These are phyloP conservation scores for Scenedesmus sp. DNA, from an alignment of 163 green algal genomes.

Conservation along the genomic window DNA sequence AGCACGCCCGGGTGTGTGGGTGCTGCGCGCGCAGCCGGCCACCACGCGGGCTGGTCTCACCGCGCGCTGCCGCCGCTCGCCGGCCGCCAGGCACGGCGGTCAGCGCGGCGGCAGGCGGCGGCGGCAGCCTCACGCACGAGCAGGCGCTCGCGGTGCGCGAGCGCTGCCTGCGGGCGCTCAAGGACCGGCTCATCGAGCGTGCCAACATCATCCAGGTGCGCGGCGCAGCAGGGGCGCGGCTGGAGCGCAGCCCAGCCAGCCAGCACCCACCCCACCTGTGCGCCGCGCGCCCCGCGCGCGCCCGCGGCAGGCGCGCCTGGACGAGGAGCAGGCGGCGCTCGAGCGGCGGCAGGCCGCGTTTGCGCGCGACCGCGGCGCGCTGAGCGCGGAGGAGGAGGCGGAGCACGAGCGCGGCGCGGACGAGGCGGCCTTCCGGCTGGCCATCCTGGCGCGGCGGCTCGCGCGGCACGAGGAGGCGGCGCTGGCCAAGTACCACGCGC, in stretches of 20 bases:
- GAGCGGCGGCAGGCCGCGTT: conserved; percentile 80
- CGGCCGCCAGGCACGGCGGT: no score
- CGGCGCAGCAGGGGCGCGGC: no score
- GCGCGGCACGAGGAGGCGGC: conserved; percentile 86
- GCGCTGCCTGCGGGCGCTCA: conserved; percentile 81
- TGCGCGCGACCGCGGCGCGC: conserved; percentile 81
- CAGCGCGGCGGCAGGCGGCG: conserved; percentile 35
- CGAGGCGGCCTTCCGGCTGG: conserved; percentile 74
- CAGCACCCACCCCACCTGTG: no score
- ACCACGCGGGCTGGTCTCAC: no score
- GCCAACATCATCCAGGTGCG: conserved; percentile 89
- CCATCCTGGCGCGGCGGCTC: conserved; percentile 70
- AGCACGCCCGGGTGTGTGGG: no score
- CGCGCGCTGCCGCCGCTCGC: no score
- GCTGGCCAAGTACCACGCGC: conserved; percentile 85
- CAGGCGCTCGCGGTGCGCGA: conserved; percentile 78
- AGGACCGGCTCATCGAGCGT: conserved; percentile 85
- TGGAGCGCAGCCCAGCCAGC: neutral
- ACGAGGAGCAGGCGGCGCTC: conserved; percentile 79
- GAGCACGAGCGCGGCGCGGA: conserved; percentile 80
- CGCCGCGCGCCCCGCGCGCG: no score
- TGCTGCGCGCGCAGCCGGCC: no score
- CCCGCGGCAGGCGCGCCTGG: conserved; percentile 67
- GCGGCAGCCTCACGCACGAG: conserved; percentile 54
- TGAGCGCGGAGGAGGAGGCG: conserved; percentile 76